phyloP scores from a whole-genome alignment of 2,329 filamentous ascomycete genomes.

The Byssochlamys sp. region DNA sequence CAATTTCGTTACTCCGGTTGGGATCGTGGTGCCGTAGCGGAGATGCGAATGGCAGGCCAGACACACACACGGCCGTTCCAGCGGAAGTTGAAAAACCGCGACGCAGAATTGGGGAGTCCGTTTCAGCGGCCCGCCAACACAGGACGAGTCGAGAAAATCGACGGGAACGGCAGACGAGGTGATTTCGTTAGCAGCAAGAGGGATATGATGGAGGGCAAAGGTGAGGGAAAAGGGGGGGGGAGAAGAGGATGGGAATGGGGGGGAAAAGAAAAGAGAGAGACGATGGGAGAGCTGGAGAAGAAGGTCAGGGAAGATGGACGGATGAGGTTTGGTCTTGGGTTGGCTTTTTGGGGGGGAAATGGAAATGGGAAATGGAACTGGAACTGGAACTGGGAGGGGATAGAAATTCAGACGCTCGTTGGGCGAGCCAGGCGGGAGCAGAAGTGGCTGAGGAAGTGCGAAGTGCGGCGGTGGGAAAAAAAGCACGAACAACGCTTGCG shows the following conservation, averaged over 20 bases:
- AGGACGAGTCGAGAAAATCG: neutral
- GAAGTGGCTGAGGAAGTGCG: neutral
- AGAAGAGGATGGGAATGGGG: neutral
- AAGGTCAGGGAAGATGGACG: neutral
- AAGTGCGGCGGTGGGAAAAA: neutral
- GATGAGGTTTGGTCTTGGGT: neutral
- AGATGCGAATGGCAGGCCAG: neutral
- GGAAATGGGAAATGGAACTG: neutral
- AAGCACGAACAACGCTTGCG: neutral
- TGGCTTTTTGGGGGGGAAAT: neutral
- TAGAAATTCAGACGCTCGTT: neutral
- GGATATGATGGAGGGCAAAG: neutral
- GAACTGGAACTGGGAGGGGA: neutral
- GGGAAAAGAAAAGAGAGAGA: neutral
- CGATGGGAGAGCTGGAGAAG: constrained; percentile 3
- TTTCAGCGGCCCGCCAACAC: neutral
- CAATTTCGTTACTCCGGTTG: neutral
- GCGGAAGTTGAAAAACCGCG: neutral
- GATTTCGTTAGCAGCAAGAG: neutral
- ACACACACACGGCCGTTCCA: neutral
- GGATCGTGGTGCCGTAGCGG: neutral
- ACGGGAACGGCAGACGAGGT: neutral
- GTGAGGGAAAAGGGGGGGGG: neutral
- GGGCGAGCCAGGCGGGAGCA: neutral
- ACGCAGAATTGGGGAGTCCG: neutral